Evolutionary conservation across 805 yeast genomes (phyloP), one percentile per base, ranked within the genome.

Genomic region (Starmerella sirachaensis): DNA sequence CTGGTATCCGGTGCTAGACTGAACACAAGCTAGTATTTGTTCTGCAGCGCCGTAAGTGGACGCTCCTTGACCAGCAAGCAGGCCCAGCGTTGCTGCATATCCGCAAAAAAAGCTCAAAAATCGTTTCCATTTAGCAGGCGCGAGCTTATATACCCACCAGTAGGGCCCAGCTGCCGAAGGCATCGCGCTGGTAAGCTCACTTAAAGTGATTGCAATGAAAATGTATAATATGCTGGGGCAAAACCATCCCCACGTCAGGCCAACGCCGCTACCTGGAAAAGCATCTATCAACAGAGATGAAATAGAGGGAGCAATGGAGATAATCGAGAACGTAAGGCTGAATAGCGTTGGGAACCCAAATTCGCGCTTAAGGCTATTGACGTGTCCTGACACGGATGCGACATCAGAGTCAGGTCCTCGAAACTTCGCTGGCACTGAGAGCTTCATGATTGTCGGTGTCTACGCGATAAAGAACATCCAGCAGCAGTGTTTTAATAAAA

Each of bases 81-180:
- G 60, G 2, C 83, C 83, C 47, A 79, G 55, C 1, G 84, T 64
- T 54, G 78, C 77, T 6, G 79, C 66, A 49, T 75, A 69, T 5
- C 85, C 86, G 42, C 78, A 73, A 28, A 78, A 52, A 50, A 68
- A 78, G 30, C 78, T 70, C 22, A 76, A 55, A 0, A 76, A 73
- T 14, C 68, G 67, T 50, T 70, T 65, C 22, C 63, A 47, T 4
- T 50, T 46, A 33, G 63, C 68, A 2, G 83, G 85, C 19, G 84
- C 73, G 53, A 74, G 77, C 53, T 74, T 68, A 55, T 65, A 72
- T 1, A 80, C 71, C 75, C 78, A 74, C 56, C 69, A 74, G 53
- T 76, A 78, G 29, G 78, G 59, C 9, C 86, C 86, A 39, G 86
- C 86, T 16, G 79, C 70, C 1, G 85, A 78, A 20, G 88, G 86